Evolutionary conservation across 768 basidiomycete species (phyloP).

Genomic region (Auriscalpium vulgare): DNA sequence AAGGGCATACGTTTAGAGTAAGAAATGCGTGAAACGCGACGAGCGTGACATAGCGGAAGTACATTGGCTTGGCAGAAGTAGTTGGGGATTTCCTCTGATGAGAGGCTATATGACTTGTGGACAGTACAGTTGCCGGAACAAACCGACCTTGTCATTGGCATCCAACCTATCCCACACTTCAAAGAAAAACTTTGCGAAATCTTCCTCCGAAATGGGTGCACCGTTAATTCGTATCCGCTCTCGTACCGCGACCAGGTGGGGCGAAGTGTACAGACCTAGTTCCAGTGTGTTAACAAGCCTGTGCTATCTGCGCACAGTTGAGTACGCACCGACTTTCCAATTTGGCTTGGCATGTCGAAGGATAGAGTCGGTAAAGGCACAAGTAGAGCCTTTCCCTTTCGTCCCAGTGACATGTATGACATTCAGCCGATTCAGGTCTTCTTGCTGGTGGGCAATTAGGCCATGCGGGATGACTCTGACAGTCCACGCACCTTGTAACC

Average conservation of each 20-base stretch:
- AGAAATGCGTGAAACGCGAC: conserved; percentile 89
- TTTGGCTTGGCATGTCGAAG: conserved; percentile 64
- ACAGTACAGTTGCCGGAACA: conserved; percentile 1
- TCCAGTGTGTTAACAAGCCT: not conserved
- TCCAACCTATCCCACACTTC: conserved; percentile 89
- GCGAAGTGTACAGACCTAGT: conserved; percentile 90
- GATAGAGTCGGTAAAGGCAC: conserved; percentile 86
- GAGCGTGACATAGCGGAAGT: conserved; percentile 91
- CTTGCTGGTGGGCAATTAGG: conserved; percentile 39
- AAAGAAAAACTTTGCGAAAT: conserved; percentile 89
- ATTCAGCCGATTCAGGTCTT: conserved; percentile 80
- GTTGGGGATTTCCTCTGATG: conserved; percentile 38
- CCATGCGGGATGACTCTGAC: conserved; percentile 10
- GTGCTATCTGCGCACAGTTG: not conserved
- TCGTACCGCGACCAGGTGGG: conserved; percentile 91
- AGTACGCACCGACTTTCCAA: conserved; percentile 70
- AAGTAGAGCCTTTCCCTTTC: conserved; percentile 97
- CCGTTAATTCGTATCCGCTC: conserved; percentile 95
- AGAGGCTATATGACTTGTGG: not conserved
- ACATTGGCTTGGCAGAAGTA: conserved; percentile 73
- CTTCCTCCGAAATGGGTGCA: conserved; percentile 75
- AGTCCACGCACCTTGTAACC: conserved; percentile 56
- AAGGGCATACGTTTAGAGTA: conserved; percentile 43
- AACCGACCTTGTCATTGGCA: conserved; percentile 48
- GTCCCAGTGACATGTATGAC: conserved; percentile 97